Percentiles rank a stretch among this genome's conserved stretches.
phyloP scores from a whole-genome alignment of 495 filamentous ascomycete genomes.

The Hyphodiscus hymeniophilus region DNA sequence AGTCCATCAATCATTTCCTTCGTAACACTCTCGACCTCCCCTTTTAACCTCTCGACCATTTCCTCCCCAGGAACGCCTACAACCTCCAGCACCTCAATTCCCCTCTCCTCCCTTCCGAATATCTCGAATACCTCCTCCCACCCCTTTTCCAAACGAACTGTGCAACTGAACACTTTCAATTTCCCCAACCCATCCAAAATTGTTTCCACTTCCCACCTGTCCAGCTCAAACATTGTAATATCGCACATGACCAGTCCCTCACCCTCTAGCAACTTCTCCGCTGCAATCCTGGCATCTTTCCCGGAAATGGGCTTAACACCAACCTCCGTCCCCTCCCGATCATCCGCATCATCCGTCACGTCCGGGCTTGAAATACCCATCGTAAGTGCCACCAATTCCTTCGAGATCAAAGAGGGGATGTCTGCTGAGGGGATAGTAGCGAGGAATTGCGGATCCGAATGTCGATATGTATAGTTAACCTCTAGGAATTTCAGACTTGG shows the following conservation, averaged over 20 bases:
- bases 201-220: neutral
- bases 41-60: constrained; percentile 16
- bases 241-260: constrained; percentile 13
- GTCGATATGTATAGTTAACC: constrained; percentile 27
- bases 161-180: constrained; percentile 7
- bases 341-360: constrained; percentile 14
- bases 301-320: constrained; percentile 13
- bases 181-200: constrained; percentile 6
- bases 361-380: constrained; percentile 4
- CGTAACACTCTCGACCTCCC: neutral
- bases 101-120: constrained; percentile 2
- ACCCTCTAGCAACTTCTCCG: constrained; percentile 2
- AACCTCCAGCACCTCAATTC: constrained; percentile 12
- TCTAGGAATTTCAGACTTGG: constrained; percentile 26
- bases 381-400: constrained; percentile 9
- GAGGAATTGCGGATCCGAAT: constrained; percentile 28
- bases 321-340: constrained; percentile 16
- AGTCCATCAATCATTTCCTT: constrained; percentile 1
- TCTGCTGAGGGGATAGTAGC: constrained; percentile 12
- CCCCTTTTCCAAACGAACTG: constrained; percentile 9
- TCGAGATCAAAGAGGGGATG: constrained; percentile 1
- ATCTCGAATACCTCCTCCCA: constrained; percentile 13
- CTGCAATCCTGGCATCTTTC: constrained; percentile 1
- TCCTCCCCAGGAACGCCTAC: constrained; percentile 13
- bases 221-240: constrained; percentile 15